Evolutionary conservation across 164 flowering plant species (phyloP), one percentile per base, ranked within the genome.

Genomic region (Chimonanthus salicifolius): DNA sequence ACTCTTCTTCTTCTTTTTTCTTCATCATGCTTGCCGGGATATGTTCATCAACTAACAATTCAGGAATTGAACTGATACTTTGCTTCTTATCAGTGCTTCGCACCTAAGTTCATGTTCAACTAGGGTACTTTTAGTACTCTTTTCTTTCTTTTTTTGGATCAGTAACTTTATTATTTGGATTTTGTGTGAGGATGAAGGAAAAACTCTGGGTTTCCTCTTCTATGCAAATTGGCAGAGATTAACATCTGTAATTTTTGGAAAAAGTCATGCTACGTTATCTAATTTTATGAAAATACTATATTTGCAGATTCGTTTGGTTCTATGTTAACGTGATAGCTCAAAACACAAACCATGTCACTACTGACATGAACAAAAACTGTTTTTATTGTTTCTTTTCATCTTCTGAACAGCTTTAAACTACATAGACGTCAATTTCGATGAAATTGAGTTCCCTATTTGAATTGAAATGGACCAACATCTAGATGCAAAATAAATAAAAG

Each of bases 401-500:
- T 9, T 51, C 16, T 54, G 1, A 3, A 3, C 1, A 3, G 10
- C 9, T 54, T 0, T 54, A 33, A 33, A 33, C 33, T 33, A 33
- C 33, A 33, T 33, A 33, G 33, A 33, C 33, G 2, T 54, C n/a
- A 11, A 54, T 11, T 54, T 54, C 16, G 16, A 54, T 54, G 15
- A 63, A 63, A 33, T 33, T 63, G 44, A 33, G 21, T 63, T 63
- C 66, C 66, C 44, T 18, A 33, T 63, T 63, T 63, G 66, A 63
- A 63, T 4, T 6, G 60, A 9, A 51, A 10, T n/a, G 68, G 63
- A 68, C 72, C 66, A 81, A 71, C 73, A 80, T 7, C 76, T 0
- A 78, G 72, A 49, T 71, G n/a, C 0, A 75, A 74, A 68, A 80
- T 83, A 64, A 64, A 85, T 4, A 84, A 80, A 71, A 85, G 81